These are phyloP conservation scores for Dryadomyces sulphureus DNA, from an alignment of 2,329 filamentous ascomycete genomes.

Conservation along the genomic window DNA sequence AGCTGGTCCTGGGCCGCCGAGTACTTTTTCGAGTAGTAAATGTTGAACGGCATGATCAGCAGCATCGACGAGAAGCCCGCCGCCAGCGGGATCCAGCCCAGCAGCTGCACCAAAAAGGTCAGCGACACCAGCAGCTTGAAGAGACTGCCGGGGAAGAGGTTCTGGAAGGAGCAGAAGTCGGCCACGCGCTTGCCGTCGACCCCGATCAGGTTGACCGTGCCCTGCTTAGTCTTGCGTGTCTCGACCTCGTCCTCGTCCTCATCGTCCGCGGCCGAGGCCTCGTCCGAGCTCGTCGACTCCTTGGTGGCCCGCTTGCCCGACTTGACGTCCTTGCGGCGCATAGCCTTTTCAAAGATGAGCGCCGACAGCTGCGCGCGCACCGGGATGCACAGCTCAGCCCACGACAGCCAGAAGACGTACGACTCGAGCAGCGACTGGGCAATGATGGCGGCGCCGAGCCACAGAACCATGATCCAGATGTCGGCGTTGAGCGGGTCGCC, in stretches of 20 bases:
- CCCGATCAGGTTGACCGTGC: conserved; percentile 64
- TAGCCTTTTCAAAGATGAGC: conserved; percentile 62
- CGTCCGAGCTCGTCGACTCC: conserved; percentile 16
- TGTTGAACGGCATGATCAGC: conserved; percentile 53
- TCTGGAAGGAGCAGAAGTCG: conserved; percentile 53
- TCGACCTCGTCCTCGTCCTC: conserved; percentile 33
- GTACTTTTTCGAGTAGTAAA: conserved; percentile 50
- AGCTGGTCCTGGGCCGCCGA: conserved; percentile 49
- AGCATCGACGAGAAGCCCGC: conserved; percentile 51
- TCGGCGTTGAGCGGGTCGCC: conserved; percentile 31
- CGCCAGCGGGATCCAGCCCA: conserved; percentile 56
- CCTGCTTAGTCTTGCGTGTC: conserved; percentile 43
- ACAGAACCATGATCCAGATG: conserved; percentile 54
- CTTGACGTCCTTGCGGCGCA: conserved; percentile 66
- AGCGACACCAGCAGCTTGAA: conserved; percentile 53
- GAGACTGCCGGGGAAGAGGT: conserved; percentile 45
- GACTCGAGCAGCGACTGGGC: conserved; percentile 46
- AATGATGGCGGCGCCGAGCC: conserved; percentile 45
- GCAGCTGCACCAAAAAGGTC: conserved; percentile 48
- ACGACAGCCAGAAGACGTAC: conserved; percentile 53
- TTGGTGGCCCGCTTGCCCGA: conserved; percentile 32
- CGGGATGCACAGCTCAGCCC: conserved; percentile 46
- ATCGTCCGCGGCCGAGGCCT: conserved; percentile 19
- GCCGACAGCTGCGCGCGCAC: conserved; percentile 56
- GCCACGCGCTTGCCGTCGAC: conserved; percentile 57